Percentiles rank a stretch among this genome's conserved stretches.
These are phyloP conservation scores for Juglanconis sp. DNA, from an alignment of 2,329 filamentous ascomycete species.

Conservation along the genomic window DNA sequence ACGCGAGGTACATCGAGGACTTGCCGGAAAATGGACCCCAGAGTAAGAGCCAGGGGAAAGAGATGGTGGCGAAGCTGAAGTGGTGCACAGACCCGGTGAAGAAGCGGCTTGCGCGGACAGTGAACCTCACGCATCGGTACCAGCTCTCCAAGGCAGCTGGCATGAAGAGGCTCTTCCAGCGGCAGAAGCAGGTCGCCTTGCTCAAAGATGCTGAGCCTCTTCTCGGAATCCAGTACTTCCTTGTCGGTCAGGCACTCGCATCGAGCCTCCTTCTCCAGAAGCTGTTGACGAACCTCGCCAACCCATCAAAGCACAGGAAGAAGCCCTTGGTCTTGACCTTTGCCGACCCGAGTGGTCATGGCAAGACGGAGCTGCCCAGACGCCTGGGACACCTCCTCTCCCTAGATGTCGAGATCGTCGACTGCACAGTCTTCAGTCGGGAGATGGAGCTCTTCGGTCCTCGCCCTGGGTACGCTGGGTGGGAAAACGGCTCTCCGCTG, in stretches of 20 bases:
- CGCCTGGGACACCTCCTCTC: slow-evolving; percentile 38
- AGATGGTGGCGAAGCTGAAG: not conserved
- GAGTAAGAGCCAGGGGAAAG: not conserved
- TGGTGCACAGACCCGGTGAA: not conserved
- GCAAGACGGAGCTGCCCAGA: slow-evolving; percentile 46
- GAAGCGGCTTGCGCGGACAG: not conserved
- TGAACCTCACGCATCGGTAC: not conserved
- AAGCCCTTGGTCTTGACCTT: slow-evolving; percentile 39
- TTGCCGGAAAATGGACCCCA: not conserved
- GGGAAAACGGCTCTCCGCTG: slow-evolving; percentile 35
- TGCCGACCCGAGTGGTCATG: slow-evolving; percentile 45
- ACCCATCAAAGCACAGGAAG: slow-evolving; percentile 22
- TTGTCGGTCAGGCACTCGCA: slow-evolving; percentile 10
- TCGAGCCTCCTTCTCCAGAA: slow-evolving; percentile 3
- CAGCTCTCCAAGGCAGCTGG: not conserved
- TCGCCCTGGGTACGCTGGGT: slow-evolving; percentile 29
- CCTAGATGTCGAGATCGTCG: slow-evolving; percentile 33
- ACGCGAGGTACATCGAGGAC: not conserved
- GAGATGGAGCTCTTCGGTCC: slow-evolving; percentile 43
- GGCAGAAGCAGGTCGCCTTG: not conserved
- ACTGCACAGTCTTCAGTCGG: slow-evolving; percentile 35
- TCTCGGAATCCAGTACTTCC: not conserved
- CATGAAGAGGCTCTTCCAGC: not conserved
- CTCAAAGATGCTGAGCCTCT: not conserved
- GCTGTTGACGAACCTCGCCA: slow-evolving; percentile 29